Base-by-base conservation (phyloP, 2,329 filamentous ascomycete species). In the Rhynchosporium graminicola region DNA sequence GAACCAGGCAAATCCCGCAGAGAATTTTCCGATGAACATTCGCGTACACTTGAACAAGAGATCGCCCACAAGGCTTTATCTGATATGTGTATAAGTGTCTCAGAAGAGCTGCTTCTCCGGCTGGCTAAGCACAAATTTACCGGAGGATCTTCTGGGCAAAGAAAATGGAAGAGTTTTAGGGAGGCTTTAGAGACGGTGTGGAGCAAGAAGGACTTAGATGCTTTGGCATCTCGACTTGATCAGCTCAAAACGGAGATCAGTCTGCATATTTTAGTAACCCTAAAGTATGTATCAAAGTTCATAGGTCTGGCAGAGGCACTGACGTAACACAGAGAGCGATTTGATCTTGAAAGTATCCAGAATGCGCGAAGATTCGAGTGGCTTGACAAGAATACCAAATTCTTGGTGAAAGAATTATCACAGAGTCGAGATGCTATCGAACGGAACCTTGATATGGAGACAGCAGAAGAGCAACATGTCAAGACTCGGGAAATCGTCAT, bases 111-210 rank as follows among this genome's bases (percentile, higher is more conserved):
- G 38, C 26, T 67, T 7, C 4, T 28, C 20, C n/a, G 29, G 20
- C 4, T 42, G 63, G n/a, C 29, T 57, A 59, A 51, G 45, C 8
- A 36, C 68, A 20, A 65, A 61, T 48, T 43, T 29, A 13, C 20
- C 20, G 12, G 7, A 57, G 9, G 33, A 62, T 4, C 66, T 52
- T 4, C 40, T 9, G 26, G 29, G 57, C 29, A 48, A 29, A 54
- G 33, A 33, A 69, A 60, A 62, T 70, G 66, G 67, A 67, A 62
- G n/a, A 69, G 64, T 54, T 67, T 70, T 55, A 31, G 63, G 5
- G 61, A 69, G 54, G 66, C 68, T 2, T 56, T 70, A 46, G 58
- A 61, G 50, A 67, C 60, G 29, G 62, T 67, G 3, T 69, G 67
- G 68, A 64, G 56, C 6, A 59, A 68, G 10, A 57, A 46, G 45